Percentiles rank a stretch among this genome's conserved stretches.
Conservation (phyloP, 2,329 filamentous ascomycete genomes). For the Trichoderma pleuroti region DNA sequence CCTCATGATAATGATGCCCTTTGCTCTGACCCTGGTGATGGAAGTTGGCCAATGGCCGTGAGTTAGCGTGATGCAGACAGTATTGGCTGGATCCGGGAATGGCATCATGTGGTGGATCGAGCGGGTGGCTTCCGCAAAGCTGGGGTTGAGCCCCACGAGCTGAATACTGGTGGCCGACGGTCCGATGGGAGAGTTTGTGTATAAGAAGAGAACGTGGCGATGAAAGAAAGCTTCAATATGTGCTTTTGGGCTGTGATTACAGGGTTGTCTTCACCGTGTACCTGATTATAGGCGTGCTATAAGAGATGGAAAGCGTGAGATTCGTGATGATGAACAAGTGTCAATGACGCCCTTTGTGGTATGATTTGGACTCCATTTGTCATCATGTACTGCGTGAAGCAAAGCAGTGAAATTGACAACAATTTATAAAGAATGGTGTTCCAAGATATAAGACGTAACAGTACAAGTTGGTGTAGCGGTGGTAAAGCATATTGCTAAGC, state of each 20-base stretch:
- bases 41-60: background rate
- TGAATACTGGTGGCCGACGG: background rate
- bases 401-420: background rate
- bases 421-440: background rate
- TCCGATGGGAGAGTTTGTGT: background rate
- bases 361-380: background rate
- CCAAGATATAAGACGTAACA: background rate
- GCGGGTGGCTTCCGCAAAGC: constrained; percentile 7
- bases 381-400: background rate
- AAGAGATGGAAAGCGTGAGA: background rate
- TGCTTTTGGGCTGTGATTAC: background rate
- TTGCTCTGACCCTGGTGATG: background rate
- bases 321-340: background rate
- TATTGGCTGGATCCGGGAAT: background rate
- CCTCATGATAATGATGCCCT: background rate
- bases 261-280: background rate
- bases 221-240: too few relatives aligned
- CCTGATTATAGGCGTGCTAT: background rate
- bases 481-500: background rate
- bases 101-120: background rate
- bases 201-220: fast-evolving
- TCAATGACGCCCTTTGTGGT: background rate
- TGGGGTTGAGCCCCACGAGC: background rate
- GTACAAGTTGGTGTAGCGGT: background rate
- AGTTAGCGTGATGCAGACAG: background rate